Evolutionary conservation across 306 rosid genomes (phyloP), one percentile per base, ranked within the genome.

Genomic region (Biancaea sappan): DNA sequence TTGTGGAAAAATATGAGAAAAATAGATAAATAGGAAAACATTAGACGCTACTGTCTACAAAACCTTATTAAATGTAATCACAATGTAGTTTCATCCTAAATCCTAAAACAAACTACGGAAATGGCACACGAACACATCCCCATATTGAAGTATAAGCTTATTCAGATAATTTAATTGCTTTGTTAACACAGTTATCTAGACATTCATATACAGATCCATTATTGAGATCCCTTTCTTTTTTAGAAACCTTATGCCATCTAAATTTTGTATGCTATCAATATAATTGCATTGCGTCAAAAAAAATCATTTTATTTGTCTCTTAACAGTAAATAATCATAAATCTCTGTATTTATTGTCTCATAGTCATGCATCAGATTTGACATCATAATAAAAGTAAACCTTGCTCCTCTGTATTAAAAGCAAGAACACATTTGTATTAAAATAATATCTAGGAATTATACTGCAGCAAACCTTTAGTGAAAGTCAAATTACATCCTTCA

Each of bases 401-500:
- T n/a, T n/a, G 24, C 53, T 26, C 21, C 70, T 57, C 51, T 58
- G 72, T 74, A 61, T 57, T 21, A 65, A 44, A 26, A 37, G 44
- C 50, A 62, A 38, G 37, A 72, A 37, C 43, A 51, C 14, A 73
- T 54, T 62, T 69, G 59, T 35, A 51, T 54, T 21, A 26, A 65
- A 34, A 66, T 53, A 53, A 51, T 77, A 74, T 15, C n/a, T 5
- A 64, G 68, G 19, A 52, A 25, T n/a, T 38, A 60, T 32, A 65
- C 75, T 32, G 74, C 73, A 71, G 71, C 79, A 63, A 80, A 95
- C 99, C 98, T 92, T 95, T 68, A 87, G 74, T 67, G 92, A 71
- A 72, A 95, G 94, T 80, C 77, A 88, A 66, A 85, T 83, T 72
- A 92, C 94, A 83, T 95, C 99, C 61, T 81, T 78, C 84, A 87